These are phyloP conservation scores for Metschnikowia lochheadii DNA, from an alignment of 805 yeast genomes.

Conservation along the genomic window DNA sequence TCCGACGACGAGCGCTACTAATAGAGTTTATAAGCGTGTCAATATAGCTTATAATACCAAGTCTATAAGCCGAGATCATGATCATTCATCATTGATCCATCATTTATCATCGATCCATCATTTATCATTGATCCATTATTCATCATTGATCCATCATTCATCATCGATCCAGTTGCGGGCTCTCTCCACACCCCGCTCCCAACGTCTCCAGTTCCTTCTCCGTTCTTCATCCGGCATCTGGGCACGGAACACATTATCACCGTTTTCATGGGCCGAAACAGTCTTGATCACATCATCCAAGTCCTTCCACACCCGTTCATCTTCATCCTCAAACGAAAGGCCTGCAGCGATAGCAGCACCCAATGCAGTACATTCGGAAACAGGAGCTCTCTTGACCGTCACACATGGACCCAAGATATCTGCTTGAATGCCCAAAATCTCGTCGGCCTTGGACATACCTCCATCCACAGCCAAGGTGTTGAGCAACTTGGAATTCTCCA, in stretches of 20 bases:
- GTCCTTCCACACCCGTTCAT: conserved; percentile 68
- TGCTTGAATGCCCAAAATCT: conserved; percentile 90
- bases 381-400: conserved; percentile 73
- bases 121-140: conserved; percentile 55
- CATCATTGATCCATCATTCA: conserved; percentile 8
- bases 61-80: too few relatives aligned
- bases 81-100: conserved; percentile 24
- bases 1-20: not conserved
- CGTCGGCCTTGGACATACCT: conserved; percentile 89
- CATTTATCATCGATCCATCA: conserved; percentile 44
- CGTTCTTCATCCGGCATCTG: conserved; percentile 55
- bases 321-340: conserved; percentile 44
- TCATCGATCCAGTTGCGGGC: conserved; percentile 75
- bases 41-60: too few relatives aligned
- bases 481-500: conserved; percentile 43
- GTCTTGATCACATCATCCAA: conserved; percentile 59
- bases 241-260: conserved; percentile 30
- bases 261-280: conserved; percentile 31
- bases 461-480: conserved; percentile 79
- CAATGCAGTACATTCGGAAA: conserved; percentile 87
- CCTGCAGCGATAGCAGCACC: conserved; percentile 98
- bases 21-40: not conserved
- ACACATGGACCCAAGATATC: conserved; percentile 87
- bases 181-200: conserved; percentile 84
- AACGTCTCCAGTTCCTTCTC: conserved; percentile 59